Evolutionary conservation across 495 filamentous ascomycete species (phyloP), one percentile per base, ranked within the genome.

Genomic region (Patellaria atrata): DNA sequence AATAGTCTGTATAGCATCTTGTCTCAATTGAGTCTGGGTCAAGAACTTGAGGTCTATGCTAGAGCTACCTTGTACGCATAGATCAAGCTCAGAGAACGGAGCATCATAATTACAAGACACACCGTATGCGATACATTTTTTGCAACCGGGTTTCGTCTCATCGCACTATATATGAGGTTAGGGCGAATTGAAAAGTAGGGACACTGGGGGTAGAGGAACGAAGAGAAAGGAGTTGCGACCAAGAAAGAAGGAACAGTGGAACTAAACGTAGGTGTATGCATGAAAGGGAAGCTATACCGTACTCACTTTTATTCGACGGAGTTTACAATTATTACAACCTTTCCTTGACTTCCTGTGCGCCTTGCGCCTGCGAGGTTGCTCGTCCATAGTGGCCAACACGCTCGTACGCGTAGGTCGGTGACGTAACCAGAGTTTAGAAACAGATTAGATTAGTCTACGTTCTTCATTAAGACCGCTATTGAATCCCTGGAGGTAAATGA

Each of bases 241-340:
- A n/a, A n/a, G n/a, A n/a, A n/a, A n/a, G n/a, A n/a, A n/a, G n/a
- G n/a, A n/a, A n/a, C n/a, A n/a, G n/a, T n/a, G n/a, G n/a, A n/a
- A n/a, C n/a, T n/a, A n/a, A n/a, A n/a, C n/a, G n/a, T n/a, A n/a
- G n/a, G n/a, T n/a, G n/a, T n/a, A n/a, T n/a, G n/a, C n/a, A n/a
- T n/a, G n/a, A n/a, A n/a, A n/a, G n/a, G n/a, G n/a, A n/a, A n/a
- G n/a, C n/a, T n/a, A n/a, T n/a, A 24, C n/a, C 14, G n/a, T 20
- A 24, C 41, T 42, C 37, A 59, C 61, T 40, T 64, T 64, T 22
- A 64, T 51, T 20, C 50, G 39, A 11, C 61, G 48, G 17, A 65
- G 30, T 51, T 63, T 65, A 49, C 61, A 65, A 40, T 65, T 65
- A 9, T 48, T 41, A 30, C 61, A 65, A 0, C 61, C 61, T 7